phyloP scores from a whole-genome alignment of 257 asterid genomes.

The Anisodus acutangulus region DNA sequence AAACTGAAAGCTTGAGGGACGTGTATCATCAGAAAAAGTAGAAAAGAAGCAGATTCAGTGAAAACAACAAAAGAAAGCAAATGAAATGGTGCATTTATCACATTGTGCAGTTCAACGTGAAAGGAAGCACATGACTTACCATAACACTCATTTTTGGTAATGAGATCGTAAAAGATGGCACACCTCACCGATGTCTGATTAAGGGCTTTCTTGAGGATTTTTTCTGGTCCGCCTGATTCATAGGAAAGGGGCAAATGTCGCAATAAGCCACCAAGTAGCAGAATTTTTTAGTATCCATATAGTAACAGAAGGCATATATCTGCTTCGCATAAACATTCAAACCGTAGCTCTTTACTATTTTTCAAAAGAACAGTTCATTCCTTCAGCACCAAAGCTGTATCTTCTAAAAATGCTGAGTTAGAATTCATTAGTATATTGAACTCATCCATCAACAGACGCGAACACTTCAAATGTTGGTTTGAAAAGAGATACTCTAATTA shows the following conservation, averaged over 20 bases:
- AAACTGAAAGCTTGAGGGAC: not conserved
- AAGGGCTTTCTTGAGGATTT: not conserved
- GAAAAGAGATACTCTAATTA: not conserved
- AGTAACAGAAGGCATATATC: not conserved
- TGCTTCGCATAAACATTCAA: not conserved
- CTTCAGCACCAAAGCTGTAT: not conserved
- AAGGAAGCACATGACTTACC: slow-evolving; percentile 35
- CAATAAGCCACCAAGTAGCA: not conserved
- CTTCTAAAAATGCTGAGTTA: not conserved
- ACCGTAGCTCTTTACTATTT: not conserved
- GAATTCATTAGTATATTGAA: not conserved
- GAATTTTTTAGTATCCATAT: not conserved
- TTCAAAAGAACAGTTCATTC: not conserved
- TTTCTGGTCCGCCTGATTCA: slow-evolving; percentile 11
- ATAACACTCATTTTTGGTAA: slow-evolving; percentile 29
- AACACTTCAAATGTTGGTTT: not conserved
- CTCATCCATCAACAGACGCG: not conserved
- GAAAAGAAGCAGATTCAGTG: not conserved
- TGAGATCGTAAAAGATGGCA: not conserved
- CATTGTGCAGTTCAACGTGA: not conserved
- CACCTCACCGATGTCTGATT: slow-evolving; percentile 22
- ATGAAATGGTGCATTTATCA: not conserved
- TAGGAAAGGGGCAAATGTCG: not conserved
- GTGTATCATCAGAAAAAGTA: not conserved
- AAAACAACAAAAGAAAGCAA: not conserved